Conservation (phyloP, 2,329 filamentous ascomycete genomes). For the Fusarium sp. region DNA sequence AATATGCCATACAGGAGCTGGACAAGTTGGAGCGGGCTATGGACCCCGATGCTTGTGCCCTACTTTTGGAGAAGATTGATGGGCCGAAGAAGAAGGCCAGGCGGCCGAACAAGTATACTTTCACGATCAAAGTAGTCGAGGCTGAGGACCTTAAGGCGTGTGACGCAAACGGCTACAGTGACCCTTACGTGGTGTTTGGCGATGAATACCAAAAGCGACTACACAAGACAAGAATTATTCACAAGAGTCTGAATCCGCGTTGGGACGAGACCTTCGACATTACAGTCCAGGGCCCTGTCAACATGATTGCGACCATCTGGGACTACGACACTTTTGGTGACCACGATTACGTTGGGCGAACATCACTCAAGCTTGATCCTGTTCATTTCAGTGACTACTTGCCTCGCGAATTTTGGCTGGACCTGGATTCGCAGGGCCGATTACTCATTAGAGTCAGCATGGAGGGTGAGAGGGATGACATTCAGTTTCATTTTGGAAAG, state of each 20-base stretch:
- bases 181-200: conserved; percentile 95
- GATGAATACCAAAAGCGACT: conserved; percentile 98
- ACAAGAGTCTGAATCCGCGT: conserved; percentile 88
- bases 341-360: conserved; percentile 95
- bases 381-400: conserved; percentile 96
- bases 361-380: conserved; percentile 98
- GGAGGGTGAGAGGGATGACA: conserved; percentile 98
- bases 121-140: conserved; percentile 98
- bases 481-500: conserved; percentile 98
- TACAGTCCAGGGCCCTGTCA: conserved; percentile 88
- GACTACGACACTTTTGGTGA: conserved; percentile 98
- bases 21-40: conserved; percentile 90
- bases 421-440: conserved; percentile 93
- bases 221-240: conserved; percentile 92
- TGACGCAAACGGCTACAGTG: conserved; percentile 91
- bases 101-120: conserved; percentile 89
- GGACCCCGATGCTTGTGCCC: conserved; percentile 90
- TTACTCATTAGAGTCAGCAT: conserved; percentile 93
- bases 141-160: conserved; percentile 98
- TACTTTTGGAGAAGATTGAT: conserved; percentile 78
- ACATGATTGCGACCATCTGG: conserved; percentile 97
- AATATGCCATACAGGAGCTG: conserved; percentile 91
- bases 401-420: conserved; percentile 96
- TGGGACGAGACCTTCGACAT: conserved; percentile 99
- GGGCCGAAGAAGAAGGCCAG: conserved; percentile 73